phyloP scores from a whole-genome alignment of 768 basidiomycete species.

The Macrolepiota fuliginosa region DNA sequence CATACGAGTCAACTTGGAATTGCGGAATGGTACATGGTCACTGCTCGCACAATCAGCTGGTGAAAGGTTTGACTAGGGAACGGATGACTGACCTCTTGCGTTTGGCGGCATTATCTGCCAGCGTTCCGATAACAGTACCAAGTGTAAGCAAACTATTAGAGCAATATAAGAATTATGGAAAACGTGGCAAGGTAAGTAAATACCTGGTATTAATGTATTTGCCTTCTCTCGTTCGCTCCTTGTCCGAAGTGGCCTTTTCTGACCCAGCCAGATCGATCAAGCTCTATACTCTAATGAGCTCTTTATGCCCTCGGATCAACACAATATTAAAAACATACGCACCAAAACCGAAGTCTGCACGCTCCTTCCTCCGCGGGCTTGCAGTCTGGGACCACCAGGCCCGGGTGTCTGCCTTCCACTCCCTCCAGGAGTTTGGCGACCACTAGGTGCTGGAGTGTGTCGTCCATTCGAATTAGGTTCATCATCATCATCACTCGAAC shows the following conservation, averaged over 20 bases:
- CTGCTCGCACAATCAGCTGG: constrained; percentile 29
- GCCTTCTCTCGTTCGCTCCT: constrained; percentile 93
- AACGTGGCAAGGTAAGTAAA: constrained; percentile 6
- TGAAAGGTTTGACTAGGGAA: neutral
- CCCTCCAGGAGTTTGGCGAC: constrained; percentile 45
- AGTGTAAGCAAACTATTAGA: constrained; percentile 77
- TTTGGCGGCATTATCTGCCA: constrained; percentile 84
- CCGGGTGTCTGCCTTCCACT: constrained; percentile 42
- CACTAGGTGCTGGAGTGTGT: constrained; percentile 34
- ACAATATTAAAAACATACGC: constrained; percentile 19
- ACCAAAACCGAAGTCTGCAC: constrained; percentile 79
- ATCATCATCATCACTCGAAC: constrained; percentile 43
- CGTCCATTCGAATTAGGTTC: constrained; percentile 40
- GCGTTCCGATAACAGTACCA: constrained; percentile 87
- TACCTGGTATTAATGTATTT: constrained; percentile 94
- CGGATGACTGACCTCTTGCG: constrained; percentile 53
- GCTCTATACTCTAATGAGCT: constrained; percentile 46
- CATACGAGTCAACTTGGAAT: constrained; percentile 92
- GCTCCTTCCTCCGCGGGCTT: constrained; percentile 76
- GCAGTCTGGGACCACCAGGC: constrained; percentile 57
- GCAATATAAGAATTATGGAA: constrained; percentile 4
- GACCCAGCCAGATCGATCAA: constrained; percentile 96
- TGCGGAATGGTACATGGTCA: constrained; percentile 93
- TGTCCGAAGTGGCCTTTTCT: constrained; percentile 93
- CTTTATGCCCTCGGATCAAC: neutral